Evolutionary conservation across 208 protist genomes (phyloP), one percentile per base, ranked within the genome.

Genomic region (Perkinsela sp.): DNA sequence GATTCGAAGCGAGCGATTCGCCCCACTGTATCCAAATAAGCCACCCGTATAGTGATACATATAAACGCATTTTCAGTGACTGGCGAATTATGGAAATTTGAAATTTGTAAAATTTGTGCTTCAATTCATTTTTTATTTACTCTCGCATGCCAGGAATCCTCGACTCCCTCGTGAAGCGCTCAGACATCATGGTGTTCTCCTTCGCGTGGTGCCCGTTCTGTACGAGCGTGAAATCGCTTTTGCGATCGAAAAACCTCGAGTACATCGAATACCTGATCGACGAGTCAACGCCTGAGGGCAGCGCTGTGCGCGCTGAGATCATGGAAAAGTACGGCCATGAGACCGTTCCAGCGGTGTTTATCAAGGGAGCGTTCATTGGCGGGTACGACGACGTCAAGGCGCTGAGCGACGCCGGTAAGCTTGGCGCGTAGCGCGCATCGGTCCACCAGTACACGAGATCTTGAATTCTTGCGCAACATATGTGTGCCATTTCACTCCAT

Each of bases 261-360:
- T 66, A 16, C 40, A 13, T 66, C 66, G 57, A 67, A 13, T 29
- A 66, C 32, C 1, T 70, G n/a, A 32, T 30, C 32, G 48, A 57
- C 29, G 70, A 0, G 29, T 69, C 66, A 30, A 28, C n/a, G 28
- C 31, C 29, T 31, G 29, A 70, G 28, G 66, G 32, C 68, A 29
- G 28, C 31, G 74, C 76, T 6, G 73, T 85, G 15, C 80, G 75
- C 31, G 68, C 71, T 32, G 68, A 82, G 66, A 69, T 87, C 32
- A 69, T 73, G 31, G 70, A 80, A 31, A 66, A 57, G 31, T 83
- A 76, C 71, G 31, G 82, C 15, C 82, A 87, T 70, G 82, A 85
- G 16, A 87, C 82, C 2, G 80, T 85, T 13, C 82, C 82, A 1
- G 82, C 82, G 32, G 80, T 87, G 67, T 87, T 85, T 75, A 82